phyloP scores from a whole-genome alignment of 257 asterid species.

The Euphrasia confusa region DNA sequence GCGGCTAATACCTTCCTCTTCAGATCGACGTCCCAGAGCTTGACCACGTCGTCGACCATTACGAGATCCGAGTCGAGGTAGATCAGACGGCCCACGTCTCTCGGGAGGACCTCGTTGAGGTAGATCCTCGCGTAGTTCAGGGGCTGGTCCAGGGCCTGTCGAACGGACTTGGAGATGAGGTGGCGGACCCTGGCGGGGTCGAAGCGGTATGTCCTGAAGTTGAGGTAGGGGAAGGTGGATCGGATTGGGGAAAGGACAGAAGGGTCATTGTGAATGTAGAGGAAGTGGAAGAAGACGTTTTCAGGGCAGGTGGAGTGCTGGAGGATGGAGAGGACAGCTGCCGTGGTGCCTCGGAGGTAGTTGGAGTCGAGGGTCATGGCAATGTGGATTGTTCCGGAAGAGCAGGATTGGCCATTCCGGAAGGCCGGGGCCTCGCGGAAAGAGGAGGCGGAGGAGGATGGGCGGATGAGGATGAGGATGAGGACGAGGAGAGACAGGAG shows the following conservation, averaged over 20 bases:
- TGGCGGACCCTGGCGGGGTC: conserved; percentile 27
- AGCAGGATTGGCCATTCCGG: conserved; percentile 46
- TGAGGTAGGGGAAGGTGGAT: conserved; percentile 43
- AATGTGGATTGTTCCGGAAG: conserved; percentile 26
- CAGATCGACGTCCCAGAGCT: conserved; percentile 33
- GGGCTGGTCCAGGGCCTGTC: conserved; percentile 42
- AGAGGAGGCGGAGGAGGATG: conserved; percentile 9
- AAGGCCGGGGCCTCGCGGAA: conserved; percentile 19
- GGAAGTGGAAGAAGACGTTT: conserved; percentile 37
- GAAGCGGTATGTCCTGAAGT: conserved; percentile 32
- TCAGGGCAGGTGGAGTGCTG: conserved; percentile 47
- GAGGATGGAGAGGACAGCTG: conserved; percentile 38
- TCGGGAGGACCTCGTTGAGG: conserved; percentile 24
- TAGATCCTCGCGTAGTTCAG: conserved; percentile 35
- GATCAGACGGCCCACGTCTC: conserved; percentile 27
- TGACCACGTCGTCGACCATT: conserved; percentile 32
- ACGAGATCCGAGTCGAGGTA: conserved; percentile 39
- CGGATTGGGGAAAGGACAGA: conserved; percentile 23
- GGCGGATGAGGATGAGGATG: conserved; percentile 22
- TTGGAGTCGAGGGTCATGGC: conserved; percentile 36
- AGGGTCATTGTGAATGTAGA: conserved; percentile 25
- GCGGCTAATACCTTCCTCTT: conserved; percentile 29
- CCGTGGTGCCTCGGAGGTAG: conserved; percentile 42
- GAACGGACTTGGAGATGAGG: conserved; percentile 35
- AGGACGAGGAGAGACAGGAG: conserved; percentile 52